Percentiles rank a stretch among this genome's conserved stretches.
phyloP scores from a whole-genome alignment of 345 rosid genomes.

The Eucalyptus urophylla region DNA sequence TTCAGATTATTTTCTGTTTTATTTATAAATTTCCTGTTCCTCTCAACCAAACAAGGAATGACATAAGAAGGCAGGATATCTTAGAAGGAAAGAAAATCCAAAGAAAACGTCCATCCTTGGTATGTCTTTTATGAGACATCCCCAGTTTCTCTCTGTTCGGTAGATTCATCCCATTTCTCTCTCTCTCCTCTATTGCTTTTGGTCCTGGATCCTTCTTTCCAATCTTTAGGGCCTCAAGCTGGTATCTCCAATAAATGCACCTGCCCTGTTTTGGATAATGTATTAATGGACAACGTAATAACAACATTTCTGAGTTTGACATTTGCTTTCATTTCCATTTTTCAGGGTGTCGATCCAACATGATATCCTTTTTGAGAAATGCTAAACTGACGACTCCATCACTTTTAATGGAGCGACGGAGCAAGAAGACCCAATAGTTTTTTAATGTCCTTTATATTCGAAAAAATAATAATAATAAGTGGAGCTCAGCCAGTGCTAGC shows the following conservation, averaged over 20 bases:
- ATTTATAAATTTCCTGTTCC: no score
- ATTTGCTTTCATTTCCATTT: neutral
- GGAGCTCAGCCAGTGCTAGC: no score
- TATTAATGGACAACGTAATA: neutral
- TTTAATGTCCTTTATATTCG: no score
- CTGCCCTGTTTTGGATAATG: no score
- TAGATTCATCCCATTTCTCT: neutral
- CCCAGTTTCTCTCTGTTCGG: neutral
- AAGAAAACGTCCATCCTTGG: neutral
- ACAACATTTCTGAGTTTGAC: neutral
- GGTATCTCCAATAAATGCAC: neutral
- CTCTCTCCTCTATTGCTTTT: neutral
- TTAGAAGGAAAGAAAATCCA: neutral
- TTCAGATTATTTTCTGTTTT: neutral
- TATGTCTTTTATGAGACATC: neutral
- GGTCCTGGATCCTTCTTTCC: neutral
- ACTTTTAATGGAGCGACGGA: no score
- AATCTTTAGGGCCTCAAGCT: neutral
- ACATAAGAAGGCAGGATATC: neutral
- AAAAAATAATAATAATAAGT: no score
- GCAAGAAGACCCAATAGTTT: no score
- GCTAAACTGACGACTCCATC: no score
- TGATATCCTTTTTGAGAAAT: no score
- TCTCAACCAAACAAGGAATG: neutral
- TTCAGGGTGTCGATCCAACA: neutral